Evolutionary conservation across 2,329 filamentous ascomycete genomes (phyloP), one percentile per base, ranked within the genome.

Genomic region (Paraphoma sp.): DNA sequence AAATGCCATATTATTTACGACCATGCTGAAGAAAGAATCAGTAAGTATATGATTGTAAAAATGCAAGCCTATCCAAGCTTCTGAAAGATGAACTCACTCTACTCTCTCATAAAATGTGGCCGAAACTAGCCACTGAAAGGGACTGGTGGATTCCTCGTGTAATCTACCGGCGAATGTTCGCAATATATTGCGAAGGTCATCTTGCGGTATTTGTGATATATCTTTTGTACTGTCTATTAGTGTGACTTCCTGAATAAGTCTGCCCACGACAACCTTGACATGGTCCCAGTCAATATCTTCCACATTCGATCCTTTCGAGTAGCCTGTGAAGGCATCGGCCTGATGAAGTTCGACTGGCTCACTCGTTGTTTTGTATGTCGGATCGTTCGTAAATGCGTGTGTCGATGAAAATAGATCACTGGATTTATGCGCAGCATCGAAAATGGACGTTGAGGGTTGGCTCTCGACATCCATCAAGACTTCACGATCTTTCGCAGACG

Each of bases 71-170:
- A 11, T 23, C 23, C 23, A 23, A 23, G 23, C 23, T 23, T 23
- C 23, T 23, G 3, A 23, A 23, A 23, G 33, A n/a, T n/a, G 10
- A n/a, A 42, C 40, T 42, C 16, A 42, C 40, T 36, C 17, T 38
- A 38, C 16, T 31, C 48, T 48, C 30, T 29, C 9, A 29, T 44
- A 29, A 28, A 54, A 6, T 6, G 40, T 23, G 7, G 45, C 28
- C 1, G 45, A 45, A 4, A 28, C 11, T 16, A 44, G 38, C 45
- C 51, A 48, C 11, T 54, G 45, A 12, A 54, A 54, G 4, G 46
- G 36, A 40, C 38, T 54, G 5, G 28, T 11, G 0, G 51, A 54
- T 36, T 54, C 51, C 17, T 44, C 45, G 18, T 54, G 38, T n/a
- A 54, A 30, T 18, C 11, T 43, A 17, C 51, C 11, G 2, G 38